Evolutionary conservation across 345 rosid genomes (phyloP), one percentile per base, ranked within the genome.

Genomic region (Euphorbia lathyris): DNA sequence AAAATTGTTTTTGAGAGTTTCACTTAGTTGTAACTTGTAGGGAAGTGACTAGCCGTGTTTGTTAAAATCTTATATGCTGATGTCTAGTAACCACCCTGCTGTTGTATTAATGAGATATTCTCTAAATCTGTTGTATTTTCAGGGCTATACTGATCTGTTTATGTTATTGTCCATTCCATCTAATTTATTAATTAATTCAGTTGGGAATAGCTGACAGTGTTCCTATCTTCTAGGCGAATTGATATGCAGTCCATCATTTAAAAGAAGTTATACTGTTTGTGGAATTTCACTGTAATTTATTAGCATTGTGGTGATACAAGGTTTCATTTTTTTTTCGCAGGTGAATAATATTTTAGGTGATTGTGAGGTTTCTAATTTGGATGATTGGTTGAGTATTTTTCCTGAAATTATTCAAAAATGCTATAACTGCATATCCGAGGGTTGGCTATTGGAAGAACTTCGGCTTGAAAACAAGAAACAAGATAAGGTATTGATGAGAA

Each of bases 371-470:
- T 66, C 59, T 57, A 69, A 43, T 47, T 45, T 71, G 74, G 91
- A 85, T 71, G 87, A 81, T 27, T 91, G 91, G 95, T 16, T 74
- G 79, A 47, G 57, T 58, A 65, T 58, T 58, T 87, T 86, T 75
- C 67, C 84, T 53, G 58, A 79, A 55, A 79, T 84, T 65, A 79
- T 94, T 72, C 74, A 68, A 60, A 76, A 82, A 61, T 84, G 90
- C 72, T 84, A 70, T 84, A 73, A 81, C 70, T 85, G 81, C 12
- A 68, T 83, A 58, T 90, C 88, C 78, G 73, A 71, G 68, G 69
- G 84, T 80, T 94, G 98, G 98, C 80, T 90, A 65, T 74, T 80
- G 65, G 82, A 63, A 56, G 95, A 89, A 64, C 83, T 87, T 69
- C 60, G 58, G 68, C 72, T 73, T 61, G 88, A 80, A 74, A 71